A percentile compares a stretch with the other conserved stretches of the same genome.
Conservation (phyloP, 148 eudicot genomes). For the Chenopodium quinoa region DNA sequence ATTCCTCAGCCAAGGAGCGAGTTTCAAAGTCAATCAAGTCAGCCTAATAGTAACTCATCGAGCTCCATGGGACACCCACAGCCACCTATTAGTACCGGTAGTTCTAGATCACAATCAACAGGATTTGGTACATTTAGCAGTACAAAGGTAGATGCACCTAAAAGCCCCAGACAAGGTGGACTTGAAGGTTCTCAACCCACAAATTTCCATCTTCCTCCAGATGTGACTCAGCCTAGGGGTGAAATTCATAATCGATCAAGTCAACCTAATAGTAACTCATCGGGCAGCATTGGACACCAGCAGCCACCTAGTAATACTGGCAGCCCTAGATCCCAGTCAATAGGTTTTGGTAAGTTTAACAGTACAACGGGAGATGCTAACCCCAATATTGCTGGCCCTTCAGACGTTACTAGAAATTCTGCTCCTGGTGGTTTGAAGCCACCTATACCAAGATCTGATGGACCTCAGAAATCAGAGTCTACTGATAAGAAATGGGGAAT, state of each 20-base stretch:
- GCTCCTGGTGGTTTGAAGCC: not conserved
- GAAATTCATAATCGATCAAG: slow-evolving; percentile 13
- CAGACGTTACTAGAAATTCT: slow-evolving; percentile 9
- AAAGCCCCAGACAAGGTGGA: slow-evolving; percentile 13
- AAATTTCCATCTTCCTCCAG: slow-evolving; percentile 17
- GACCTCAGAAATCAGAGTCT: slow-evolving; percentile 8
- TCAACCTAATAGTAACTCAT: slow-evolving; percentile 14
- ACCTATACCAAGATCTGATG: slow-evolving; percentile 14
- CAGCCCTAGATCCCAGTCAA: slow-evolving; percentile 12
- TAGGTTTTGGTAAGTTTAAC: slow-evolving; percentile 43
- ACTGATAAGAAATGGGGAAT: slow-evolving; percentile 27
- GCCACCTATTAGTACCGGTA: slow-evolving; percentile 11
- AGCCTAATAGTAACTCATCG: slow-evolving; percentile 14
- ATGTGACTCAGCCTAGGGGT: slow-evolving; percentile 8
- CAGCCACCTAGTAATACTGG: slow-evolving; percentile 10
- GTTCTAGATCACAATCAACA: slow-evolving; percentile 16
- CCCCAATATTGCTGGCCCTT: slow-evolving; percentile 17
- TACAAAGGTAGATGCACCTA: slow-evolving; percentile 16
- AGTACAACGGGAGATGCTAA: slow-evolving; percentile 23
- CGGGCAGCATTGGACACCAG: slow-evolving; percentile 1
- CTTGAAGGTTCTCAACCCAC: slow-evolving; percentile 8
- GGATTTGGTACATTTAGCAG: slow-evolving; percentile 43
- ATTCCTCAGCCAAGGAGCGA: slow-evolving; percentile 5
- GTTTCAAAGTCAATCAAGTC: slow-evolving; percentile 9
- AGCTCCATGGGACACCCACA: not conserved